phyloP scores from a whole-genome alignment of 2,329 filamentous ascomycete species.

The Ophioceras dolichostomum region DNA sequence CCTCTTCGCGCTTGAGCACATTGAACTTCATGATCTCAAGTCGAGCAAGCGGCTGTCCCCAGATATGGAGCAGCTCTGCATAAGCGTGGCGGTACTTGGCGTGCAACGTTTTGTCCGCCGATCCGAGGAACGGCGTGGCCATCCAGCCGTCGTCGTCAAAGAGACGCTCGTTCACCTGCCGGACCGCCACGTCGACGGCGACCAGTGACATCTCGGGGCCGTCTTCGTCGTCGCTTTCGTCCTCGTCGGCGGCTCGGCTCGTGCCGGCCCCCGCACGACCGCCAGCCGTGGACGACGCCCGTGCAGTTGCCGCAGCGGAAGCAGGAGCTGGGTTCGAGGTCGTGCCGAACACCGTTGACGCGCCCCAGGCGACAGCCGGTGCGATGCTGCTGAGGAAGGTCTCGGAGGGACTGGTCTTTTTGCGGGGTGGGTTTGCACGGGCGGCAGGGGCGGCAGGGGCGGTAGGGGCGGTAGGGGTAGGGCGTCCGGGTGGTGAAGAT shows the following conservation, averaged over 20 bases:
- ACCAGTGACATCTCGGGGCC: constrained; percentile 25
- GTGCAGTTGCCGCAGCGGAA: too few relatives aligned
- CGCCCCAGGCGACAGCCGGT: constrained; percentile 38
- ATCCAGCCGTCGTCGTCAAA: constrained; percentile 61
- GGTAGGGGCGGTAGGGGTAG: background rate
- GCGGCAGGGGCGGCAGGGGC: constrained; percentile 3
- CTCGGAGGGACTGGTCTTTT: constrained; percentile 50
- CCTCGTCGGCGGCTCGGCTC: background rate
- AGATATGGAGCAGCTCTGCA: constrained; percentile 57
- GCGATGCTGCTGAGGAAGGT: constrained; percentile 43
- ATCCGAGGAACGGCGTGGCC: constrained; percentile 43
- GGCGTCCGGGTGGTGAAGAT: constrained; percentile 24
- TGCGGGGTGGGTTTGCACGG: too few relatives aligned
- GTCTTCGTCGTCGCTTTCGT: background rate
- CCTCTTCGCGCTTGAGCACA: constrained; percentile 37
- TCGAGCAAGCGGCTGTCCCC: constrained; percentile 48
- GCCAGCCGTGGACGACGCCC: background rate
- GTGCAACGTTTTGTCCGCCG: constrained; percentile 33
- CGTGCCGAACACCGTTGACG: constrained; percentile 27
- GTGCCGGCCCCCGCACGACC: constrained; percentile 28
- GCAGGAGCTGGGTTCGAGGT: constrained; percentile 3
- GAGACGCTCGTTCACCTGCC: constrained; percentile 47
- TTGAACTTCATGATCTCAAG: constrained; percentile 62
- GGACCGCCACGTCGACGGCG: constrained; percentile 37
- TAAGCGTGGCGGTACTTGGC: constrained; percentile 53